Conservation (phyloP, 1,139 yeast genomes). For the Debaryomyces nepalensis region DNA sequence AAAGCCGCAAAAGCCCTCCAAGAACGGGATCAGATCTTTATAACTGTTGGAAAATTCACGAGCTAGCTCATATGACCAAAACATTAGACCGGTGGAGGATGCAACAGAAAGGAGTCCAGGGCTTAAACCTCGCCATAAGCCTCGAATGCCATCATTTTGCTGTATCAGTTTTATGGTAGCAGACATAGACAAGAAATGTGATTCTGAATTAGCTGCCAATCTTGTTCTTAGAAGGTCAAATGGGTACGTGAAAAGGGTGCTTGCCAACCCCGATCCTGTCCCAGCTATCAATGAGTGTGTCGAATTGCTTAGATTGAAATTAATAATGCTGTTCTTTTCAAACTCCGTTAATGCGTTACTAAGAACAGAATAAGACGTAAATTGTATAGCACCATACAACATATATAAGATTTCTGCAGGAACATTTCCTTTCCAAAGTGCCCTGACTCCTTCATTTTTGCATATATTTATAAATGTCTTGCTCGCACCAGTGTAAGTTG, state of each 20-base stretch:
- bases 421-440: slow-evolving; percentile 93
- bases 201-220: slow-evolving; percentile 61
- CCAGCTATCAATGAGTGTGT: slow-evolving; percentile 69
- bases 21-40: slow-evolving; percentile 41
- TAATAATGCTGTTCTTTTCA: slow-evolving; percentile 25
- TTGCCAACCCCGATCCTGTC: slow-evolving; percentile 71
- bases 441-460: slow-evolving; percentile 44
- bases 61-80: slow-evolving; percentile 64
- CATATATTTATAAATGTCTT: slow-evolving; percentile 27
- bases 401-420: slow-evolving; percentile 90
- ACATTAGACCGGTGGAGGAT: slow-evolving; percentile 69
- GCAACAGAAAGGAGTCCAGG: slow-evolving; percentile 70
- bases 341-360: slow-evolving; percentile 45
- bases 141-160: slow-evolving; percentile 53
- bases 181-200: slow-evolving; percentile 51
- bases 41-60: slow-evolving; percentile 33
- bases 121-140: slow-evolving; percentile 65
- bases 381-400: slow-evolving; percentile 84
- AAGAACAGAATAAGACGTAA: slow-evolving; percentile 66
- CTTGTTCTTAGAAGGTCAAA: slow-evolving; percentile 85
- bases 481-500: slow-evolving; percentile 21
- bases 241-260: slow-evolving; percentile 82
- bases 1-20: slow-evolving; percentile 73
- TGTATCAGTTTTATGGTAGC: slow-evolving; percentile 49
- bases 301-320: slow-evolving; percentile 37